Base-by-base conservation (phyloP, 345 rosid species). In the Pistacia vera region DNA sequence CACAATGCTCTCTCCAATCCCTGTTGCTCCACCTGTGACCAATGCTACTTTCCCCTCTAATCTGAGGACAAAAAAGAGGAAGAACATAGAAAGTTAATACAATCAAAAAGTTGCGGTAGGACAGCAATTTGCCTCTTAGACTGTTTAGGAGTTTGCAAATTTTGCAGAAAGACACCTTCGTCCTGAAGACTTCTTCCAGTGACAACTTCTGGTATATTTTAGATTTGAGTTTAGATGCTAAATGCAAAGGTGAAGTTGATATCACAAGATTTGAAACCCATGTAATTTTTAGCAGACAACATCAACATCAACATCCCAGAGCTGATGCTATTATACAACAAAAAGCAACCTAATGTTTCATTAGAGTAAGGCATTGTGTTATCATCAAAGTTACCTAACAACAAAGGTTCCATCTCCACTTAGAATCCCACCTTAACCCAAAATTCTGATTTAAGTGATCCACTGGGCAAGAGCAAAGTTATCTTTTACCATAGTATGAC, bases 1-100 rank as follows among this genome's bases (percentile, higher is more conserved):
- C 48, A 69, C 91, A 28, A 89, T 95, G 82, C 91, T 88, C 84
- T 95, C 98, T 20, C 99, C 99, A 55, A 95, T 93, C 63, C 99
- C 99, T 17, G 84, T 74, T 54, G 97, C 94, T 86, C 94, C 99
- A 67, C 99, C 96, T 0, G 97, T 93, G 49, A 95, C 81, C 79
- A 93, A 71, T 56, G 98, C 96, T 33, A 93, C 94, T 81, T 90
- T 89, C 77, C 94, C 97, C 11, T 72, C 78, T 46, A 95, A 82
- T 81, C 97, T 95, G 72, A 16, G 11, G 28, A 59, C 60, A 67
- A 74, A 52, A 48, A 44, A 75, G 6, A 49, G 28, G 13, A 63
- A n/a, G 38, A 28, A 46, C 7, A 14, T 51, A 14, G 12, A 65
- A 5, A 11, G 17, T 60, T 33, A 16, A 35, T 33, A 4, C 17